Percentiles rank a stretch among this genome's conserved stretches.
Conservation (phyloP, 495 filamentous ascomycete species). For the Aspergillus cristatus region DNA sequence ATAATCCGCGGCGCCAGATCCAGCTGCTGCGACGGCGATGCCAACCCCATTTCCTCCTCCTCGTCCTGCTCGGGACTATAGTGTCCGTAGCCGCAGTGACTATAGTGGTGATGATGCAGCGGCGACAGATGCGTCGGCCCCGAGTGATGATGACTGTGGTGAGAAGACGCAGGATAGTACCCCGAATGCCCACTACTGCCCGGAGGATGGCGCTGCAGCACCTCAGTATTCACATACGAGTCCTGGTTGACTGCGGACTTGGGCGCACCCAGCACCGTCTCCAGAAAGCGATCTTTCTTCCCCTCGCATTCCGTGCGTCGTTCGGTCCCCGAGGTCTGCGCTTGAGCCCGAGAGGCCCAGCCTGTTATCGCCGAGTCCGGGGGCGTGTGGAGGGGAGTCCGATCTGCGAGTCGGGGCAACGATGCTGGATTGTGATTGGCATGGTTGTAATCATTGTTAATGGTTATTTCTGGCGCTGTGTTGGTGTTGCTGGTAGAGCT, state of each 20-base stretch:
- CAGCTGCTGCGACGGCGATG: conserved; percentile 29
- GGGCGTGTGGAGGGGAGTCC: conserved; percentile 19
- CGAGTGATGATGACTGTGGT: too few species aligned
- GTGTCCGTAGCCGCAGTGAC: too few species aligned
- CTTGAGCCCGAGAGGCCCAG: conserved; percentile 22
- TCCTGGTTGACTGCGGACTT: conserved; percentile 34
- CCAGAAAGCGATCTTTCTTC: conserved; percentile 29
- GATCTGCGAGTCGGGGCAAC: conserved; percentile 10
- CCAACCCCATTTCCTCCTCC: conserved; percentile 6
- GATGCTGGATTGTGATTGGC: background rate
- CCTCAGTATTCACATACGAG: conserved; percentile 21
- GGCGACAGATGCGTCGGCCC: too few species aligned
- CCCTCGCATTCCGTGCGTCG: conserved; percentile 12
- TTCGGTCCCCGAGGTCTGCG: conserved; percentile 4
- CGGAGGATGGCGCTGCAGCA: conserved; percentile 17
- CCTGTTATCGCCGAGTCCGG: conserved; percentile 28
- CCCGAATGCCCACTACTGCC: too few species aligned
- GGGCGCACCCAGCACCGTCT: conserved; percentile 36
- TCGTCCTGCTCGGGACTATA: too few species aligned
- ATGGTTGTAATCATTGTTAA: too few species aligned
- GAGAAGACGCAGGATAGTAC: too few species aligned
- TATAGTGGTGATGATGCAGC: too few species aligned
- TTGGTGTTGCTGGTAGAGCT: too few species aligned
- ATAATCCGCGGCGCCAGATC: conserved; percentile 33
- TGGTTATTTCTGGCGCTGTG: too few species aligned